Evolutionary conservation across 306 rosid genomes (phyloP).

Genomic region (Inga oerstediana): DNA sequence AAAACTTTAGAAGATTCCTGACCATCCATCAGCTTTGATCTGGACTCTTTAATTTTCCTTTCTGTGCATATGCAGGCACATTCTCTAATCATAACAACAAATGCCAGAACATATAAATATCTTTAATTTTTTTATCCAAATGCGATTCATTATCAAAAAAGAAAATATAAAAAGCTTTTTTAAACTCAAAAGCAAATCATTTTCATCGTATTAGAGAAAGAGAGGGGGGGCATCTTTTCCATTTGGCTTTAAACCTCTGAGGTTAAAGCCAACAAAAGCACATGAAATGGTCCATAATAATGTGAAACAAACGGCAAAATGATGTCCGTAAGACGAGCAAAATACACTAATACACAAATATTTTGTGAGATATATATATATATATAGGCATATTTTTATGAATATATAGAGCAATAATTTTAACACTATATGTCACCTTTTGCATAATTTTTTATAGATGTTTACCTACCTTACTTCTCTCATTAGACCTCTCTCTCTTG

Average conservation of each 20-base stretch:
- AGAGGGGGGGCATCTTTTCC: neutral
- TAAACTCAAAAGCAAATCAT: conserved; percentile 4
- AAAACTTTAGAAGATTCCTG: conserved; percentile 22
- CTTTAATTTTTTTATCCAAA: neutral
- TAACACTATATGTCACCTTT: conserved; percentile 1
- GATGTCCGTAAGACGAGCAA: conserved; percentile 27
- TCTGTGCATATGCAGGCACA: conserved; percentile 24
- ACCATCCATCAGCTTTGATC: neutral
- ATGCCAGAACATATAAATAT: neutral
- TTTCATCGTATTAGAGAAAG: neutral
- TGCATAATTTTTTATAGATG: conserved; percentile 25
- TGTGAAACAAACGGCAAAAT: conserved; percentile 30
- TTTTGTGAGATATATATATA: neutral
- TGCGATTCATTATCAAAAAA: neutral
- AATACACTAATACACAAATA: conserved; percentile 7
- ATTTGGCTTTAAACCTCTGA: neutral
- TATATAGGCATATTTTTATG: neutral
- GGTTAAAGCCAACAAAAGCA: conserved; percentile 36
- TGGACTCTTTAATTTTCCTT: conserved; percentile 4
- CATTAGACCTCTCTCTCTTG: neutral
- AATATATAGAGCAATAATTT: neutral
- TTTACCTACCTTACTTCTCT: conserved; percentile 31
- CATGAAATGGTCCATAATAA: conserved; percentile 11
- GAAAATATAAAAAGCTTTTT: neutral
- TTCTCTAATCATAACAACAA: conserved; percentile 7